Percentiles rank a stretch among this genome's conserved stretches.
Conservation (phyloP, 805 yeast species). For the Candida pini region DNA sequence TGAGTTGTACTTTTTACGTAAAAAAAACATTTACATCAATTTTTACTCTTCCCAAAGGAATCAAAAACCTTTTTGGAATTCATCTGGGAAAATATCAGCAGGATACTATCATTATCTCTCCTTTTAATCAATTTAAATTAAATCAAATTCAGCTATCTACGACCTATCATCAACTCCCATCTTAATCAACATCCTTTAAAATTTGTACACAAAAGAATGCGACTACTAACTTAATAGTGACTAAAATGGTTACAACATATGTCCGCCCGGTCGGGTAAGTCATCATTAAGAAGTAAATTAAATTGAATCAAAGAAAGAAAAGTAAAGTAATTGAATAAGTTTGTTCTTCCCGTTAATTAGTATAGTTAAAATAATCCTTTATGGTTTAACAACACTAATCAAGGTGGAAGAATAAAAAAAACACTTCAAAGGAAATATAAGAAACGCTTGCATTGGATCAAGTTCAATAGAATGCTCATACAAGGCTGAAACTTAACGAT, state of each 20-base stretch:
- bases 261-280: slow-evolving; percentile 48
- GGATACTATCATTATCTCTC: background rate
- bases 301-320: background rate
- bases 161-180: slow-evolving; percentile 48
- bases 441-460: no score
- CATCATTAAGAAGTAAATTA: slow-evolving; percentile 20
- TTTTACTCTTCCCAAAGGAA: background rate
- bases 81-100: background rate
- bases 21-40: no score
- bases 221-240: slow-evolving; percentile 38
- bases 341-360: no score
- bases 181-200: slow-evolving; percentile 34
- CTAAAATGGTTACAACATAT: slow-evolving; percentile 29
- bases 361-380: slow-evolving; percentile 2
- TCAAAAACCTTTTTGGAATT: no score
- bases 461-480: slow-evolving; percentile 34
- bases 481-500: slow-evolving; percentile 63
- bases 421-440: no score
- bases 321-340: background rate
- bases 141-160: slow-evolving; percentile 29
- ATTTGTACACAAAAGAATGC: slow-evolving; percentile 48
- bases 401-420: slow-evolving; percentile 2
- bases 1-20: no score
- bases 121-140: background rate
- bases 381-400: background rate